Evolutionary conservation across 805 yeast genomes (phyloP), one percentile per base, ranked within the genome.

Genomic region (Barnettozyma wickerhamii): DNA sequence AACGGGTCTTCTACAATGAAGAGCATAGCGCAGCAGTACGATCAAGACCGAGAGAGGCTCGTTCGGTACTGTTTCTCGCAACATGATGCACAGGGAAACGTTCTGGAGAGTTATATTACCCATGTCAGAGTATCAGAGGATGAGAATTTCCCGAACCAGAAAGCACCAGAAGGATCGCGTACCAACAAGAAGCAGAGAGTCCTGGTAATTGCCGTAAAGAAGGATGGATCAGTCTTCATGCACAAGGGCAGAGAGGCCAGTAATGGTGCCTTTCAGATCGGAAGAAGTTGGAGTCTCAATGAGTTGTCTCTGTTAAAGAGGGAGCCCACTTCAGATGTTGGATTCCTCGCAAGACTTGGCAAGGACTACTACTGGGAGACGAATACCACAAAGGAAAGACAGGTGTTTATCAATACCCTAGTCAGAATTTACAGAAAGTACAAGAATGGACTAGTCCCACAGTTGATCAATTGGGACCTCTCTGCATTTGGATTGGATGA

Each of bases 361-460:
- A 90, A 89, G 56, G 77, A 72, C 34, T 91, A 90, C 60, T 90
- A 80, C 63, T 90, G 97, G 97, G 80, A 74, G 47, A 79, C 86
- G 1, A 66, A 70, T 41, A 61, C 77, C 0, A 65, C 79, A 1
- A 71, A 72, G 40, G 88, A 79, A 48, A 70, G 82, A 45, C 68
- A 72, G 9, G 79, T 75, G 3, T 82, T 83, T 61, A 63, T 78
- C 15, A 70, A 71, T 7, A 68, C 77, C 7, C 46, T 81, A 6
- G 56, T 80, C 7, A 71, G 75, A 36, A 67, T 76, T 21, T 81
- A 65, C 52, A 68, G 74, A 46, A 74, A 73, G 49, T 77, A 76
- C 42, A 76, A 77, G 18, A 69, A 69, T 33, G 84, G 84, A 0
- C 65, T 66, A 27, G 59, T 75, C 5, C 87, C 87, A 0, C 63